Percentiles rank a stretch among this genome's conserved stretches.
Evolutionary conservation across 306 rosid species (phyloP).

Genomic region (Cucumis hystrix): DNA sequence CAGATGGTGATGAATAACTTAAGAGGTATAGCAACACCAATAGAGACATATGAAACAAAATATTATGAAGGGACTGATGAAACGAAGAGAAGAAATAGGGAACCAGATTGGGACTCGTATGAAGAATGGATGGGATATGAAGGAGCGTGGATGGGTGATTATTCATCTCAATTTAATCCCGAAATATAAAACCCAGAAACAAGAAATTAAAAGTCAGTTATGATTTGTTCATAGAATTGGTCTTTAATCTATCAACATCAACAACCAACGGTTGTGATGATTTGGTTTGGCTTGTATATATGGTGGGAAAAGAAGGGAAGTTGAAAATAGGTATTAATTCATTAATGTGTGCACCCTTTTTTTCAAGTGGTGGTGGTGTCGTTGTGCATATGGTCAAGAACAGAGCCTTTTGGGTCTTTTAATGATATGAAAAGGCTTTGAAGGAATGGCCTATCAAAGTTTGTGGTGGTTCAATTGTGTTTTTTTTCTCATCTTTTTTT

Average conservation of each 20-base stretch:
- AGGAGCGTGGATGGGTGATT: constrained; percentile 92
- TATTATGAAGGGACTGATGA: constrained; percentile 32
- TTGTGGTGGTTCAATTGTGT: too few species aligned
- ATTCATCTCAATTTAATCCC: constrained; percentile 70
- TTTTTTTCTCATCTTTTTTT: too few species aligned
- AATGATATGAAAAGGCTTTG: too few species aligned
- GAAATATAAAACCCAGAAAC: constrained; percentile 22
- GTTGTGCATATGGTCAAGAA: too few species aligned
- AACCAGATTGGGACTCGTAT: constrained; percentile 65
- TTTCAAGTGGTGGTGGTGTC: too few species aligned
- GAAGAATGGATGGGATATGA: constrained; percentile 99
- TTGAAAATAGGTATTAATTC: neutral
- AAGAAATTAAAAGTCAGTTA: neutral
- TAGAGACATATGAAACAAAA: constrained; percentile 12
- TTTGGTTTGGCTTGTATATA: neutral
- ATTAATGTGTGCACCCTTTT: too few species aligned
- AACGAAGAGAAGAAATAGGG: constrained; percentile 46
- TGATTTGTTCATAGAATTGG: neutral
- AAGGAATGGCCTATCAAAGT: too few species aligned
- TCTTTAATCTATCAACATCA: neutral
- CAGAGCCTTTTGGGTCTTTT: too few species aligned
- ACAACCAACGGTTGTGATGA: neutral
- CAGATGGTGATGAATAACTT: constrained; percentile 59
- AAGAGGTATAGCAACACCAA: constrained; percentile 33
- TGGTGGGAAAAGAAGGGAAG: neutral